Evolutionary conservation across 1,284 basidiomycete species (phyloP).

Genomic region (Phellopilus nigrolimitatus): DNA sequence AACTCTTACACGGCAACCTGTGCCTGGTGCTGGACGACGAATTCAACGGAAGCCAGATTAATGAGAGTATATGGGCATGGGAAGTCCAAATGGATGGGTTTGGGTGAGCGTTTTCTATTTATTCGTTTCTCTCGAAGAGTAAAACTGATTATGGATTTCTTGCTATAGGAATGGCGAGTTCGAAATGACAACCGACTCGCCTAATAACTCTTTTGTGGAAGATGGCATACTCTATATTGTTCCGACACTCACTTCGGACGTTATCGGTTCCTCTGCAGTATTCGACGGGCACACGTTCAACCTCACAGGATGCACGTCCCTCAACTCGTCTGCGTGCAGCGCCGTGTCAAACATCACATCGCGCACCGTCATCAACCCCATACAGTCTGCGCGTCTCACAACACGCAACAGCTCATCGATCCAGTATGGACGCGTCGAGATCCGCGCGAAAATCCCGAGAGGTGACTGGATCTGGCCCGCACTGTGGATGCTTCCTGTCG

Average conservation of each 20-base stretch:
- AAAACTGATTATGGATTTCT: neutral
- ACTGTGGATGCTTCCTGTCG: constrained; percentile 83
- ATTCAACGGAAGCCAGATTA: constrained; percentile 60
- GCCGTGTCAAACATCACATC: constrained; percentile 54
- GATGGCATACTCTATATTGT: constrained; percentile 78
- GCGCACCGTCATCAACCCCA: constrained; percentile 68
- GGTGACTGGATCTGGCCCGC: constrained; percentile 76
- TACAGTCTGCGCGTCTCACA: constrained; percentile 76
- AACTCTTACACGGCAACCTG: constrained; percentile 47
- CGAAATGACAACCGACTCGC: constrained; percentile 77
- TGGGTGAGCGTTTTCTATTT: no score
- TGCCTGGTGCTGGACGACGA: constrained; percentile 78
- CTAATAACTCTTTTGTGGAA: constrained; percentile 76
- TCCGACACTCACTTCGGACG: constrained; percentile 79
- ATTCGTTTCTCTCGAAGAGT: neutral
- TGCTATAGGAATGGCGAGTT: constrained; percentile 81
- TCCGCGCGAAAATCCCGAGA: constrained; percentile 73
- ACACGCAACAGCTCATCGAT: constrained; percentile 71
- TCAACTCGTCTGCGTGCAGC: constrained; percentile 54
- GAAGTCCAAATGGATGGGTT: constrained; percentile 86
- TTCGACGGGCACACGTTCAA: constrained; percentile 75
- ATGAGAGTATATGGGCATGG: constrained; percentile 64
- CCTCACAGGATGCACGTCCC: constrained; percentile 70
- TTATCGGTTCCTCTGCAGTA: constrained; percentile 53
- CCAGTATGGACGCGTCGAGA: constrained; percentile 80